Conservation (phyloP, 179 eudicot species). For the Nepenthes alata region DNA sequence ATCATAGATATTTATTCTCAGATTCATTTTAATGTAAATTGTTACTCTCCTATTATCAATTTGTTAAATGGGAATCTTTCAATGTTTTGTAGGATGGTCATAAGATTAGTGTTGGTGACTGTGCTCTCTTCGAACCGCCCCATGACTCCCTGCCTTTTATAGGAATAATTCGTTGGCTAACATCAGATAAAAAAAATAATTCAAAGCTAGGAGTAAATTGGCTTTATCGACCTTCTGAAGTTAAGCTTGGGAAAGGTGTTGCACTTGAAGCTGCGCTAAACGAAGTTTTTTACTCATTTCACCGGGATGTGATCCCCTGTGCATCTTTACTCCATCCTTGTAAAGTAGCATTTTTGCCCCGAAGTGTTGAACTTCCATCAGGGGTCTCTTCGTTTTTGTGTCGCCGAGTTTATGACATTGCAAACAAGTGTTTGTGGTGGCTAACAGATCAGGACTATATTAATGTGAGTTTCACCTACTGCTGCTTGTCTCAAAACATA, state of each 20-base stretch:
- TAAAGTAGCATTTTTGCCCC: constrained; percentile 31
- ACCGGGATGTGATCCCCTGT: constrained; percentile 33
- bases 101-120: constrained; percentile 34
- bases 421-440: constrained; percentile 34
- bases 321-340: constrained; percentile 34
- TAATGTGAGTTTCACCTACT: constrained; percentile 22
- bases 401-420: constrained; percentile 32
- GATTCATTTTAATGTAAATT: neutral
- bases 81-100: constrained; percentile 24
- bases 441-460: constrained; percentile 27
- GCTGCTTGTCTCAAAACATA: neutral
- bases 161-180: constrained; percentile 24
- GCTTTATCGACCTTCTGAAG: constrained; percentile 36
- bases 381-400: constrained; percentile 40
- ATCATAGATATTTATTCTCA: neutral
- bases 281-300: constrained; percentile 32
- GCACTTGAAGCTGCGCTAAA: constrained; percentile 28
- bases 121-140: constrained; percentile 32
- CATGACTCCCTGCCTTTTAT: constrained; percentile 26
- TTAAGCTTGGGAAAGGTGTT: constrained; percentile 23
- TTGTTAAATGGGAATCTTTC: neutral
- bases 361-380: constrained; percentile 31
- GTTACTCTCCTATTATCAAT: neutral
- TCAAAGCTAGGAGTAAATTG: constrained; percentile 26
- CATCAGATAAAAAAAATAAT: constrained; percentile 18